Base-by-base conservation (phyloP, 345 rosid species). In the Fremontodendron californicum region DNA sequence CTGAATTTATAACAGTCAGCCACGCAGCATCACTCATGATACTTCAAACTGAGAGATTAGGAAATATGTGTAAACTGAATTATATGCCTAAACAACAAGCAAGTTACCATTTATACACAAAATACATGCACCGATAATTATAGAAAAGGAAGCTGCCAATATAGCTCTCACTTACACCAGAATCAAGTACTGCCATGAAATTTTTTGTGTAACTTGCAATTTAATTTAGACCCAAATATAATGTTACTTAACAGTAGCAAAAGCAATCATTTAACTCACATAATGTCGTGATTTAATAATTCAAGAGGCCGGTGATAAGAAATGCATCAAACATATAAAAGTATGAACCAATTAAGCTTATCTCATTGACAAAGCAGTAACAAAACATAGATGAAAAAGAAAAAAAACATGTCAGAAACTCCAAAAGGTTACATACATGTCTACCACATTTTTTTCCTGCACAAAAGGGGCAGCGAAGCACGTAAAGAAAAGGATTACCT, bases 391-490 rank as follows among this genome's bases (percentile, higher is more conserved):
- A n/a, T n/a, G n/a, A n/a, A n/a, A n/a, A n/a, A 80, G 51, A 35
- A 9, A 69, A 67, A 64, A 73, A 75, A 58, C 76, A 74, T 29
- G 80, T 76, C 75, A 80, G 83, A 15, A 52, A 43, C 57, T 74
- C 61, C 74, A 74, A 71, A 76, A 49, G 19, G 79, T 75, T 80
- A 71, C 81, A 72, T 82, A 77, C 83, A 81, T 40, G 46, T 31
- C 29, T 42, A 71, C 39, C 71, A 81, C 42, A 3, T 12, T 71
- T 78, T n/a, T 74, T 48, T 74, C 69, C 81, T 69, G 72, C 78
- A 71, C 83, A 81, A 45, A 63, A 46, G 74, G 71, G 78, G n/a
- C 19, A 2, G 31, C 57, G 33, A 46, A 72, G 43, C 46, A 49
- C 35, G 74, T 66, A 42, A 61, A 6, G 48, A 74, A 21, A 74